Conservation (phyloP, 371 early-diverging fungal genomes). For the Mortierella sp. region DNA sequence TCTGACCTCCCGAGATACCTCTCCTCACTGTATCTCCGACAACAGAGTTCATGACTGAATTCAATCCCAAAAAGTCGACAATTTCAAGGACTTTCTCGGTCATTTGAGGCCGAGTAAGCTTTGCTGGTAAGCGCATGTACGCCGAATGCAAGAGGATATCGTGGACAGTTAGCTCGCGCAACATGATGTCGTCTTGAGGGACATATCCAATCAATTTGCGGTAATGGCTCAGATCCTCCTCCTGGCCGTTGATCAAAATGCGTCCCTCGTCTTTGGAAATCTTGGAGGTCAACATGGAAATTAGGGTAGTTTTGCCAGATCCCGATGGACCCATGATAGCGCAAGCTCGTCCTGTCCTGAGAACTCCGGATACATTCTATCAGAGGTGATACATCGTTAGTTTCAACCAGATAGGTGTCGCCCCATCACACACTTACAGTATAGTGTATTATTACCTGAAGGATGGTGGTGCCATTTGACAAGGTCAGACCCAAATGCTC, state of each 20-base stretch:
- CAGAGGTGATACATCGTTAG: neutral
- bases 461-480: slow-evolving; percentile 66
- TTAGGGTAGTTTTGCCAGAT: slow-evolving; percentile 75
- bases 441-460: slow-evolving; percentile 47
- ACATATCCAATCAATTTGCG: slow-evolving; percentile 78
- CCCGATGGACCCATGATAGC: slow-evolving; percentile 87
- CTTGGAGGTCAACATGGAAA: slow-evolving; percentile 62
- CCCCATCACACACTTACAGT: neutral
- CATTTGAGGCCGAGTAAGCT: slow-evolving; percentile 56
- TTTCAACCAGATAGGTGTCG: neutral
- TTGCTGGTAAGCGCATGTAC: slow-evolving; percentile 74
- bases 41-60: slow-evolving; percentile 68
- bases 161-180: slow-evolving; percentile 71
- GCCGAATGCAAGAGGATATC: slow-evolving; percentile 75
- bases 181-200: slow-evolving; percentile 80
- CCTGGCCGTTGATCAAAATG: slow-evolving; percentile 72
- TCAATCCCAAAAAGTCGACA: slow-evolving; percentile 72
- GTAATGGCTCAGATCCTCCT: slow-evolving; percentile 69
- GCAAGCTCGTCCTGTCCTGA: slow-evolving; percentile 66
- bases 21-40: slow-evolving; percentile 84
- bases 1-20: slow-evolving; percentile 89
- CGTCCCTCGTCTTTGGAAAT: slow-evolving; percentile 73
- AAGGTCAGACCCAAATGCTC: slow-evolving; percentile 65
- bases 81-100: slow-evolving; percentile 72
- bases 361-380: slow-evolving; percentile 64